Percentiles rank a stretch among this genome's conserved stretches.
Evolutionary conservation across 257 asterid genomes (phyloP).

Genomic region (Solanum lycopersicoides): DNA sequence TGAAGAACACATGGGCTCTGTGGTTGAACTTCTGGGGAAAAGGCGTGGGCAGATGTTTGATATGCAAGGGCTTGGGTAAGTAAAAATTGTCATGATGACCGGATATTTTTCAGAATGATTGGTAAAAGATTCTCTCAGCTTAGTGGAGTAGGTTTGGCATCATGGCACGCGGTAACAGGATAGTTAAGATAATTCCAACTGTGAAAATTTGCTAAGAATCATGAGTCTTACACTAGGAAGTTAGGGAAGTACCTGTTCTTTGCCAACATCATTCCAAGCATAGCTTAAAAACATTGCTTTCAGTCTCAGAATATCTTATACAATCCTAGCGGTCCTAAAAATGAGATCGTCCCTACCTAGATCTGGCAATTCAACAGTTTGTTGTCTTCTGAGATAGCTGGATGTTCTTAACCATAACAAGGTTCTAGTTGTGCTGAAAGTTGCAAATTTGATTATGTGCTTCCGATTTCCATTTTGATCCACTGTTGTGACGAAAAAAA

Average conservation of each 20-base stretch:
- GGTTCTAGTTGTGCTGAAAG: background rate
- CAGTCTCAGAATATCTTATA: background rate
- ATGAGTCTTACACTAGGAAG: background rate
- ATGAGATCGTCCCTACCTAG: background rate
- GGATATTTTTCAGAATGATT: background rate
- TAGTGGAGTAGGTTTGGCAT: background rate
- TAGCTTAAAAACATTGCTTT: background rate
- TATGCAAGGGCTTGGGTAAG: conserved; percentile 88
- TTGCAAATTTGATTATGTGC: background rate
- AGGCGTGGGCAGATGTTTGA: conserved; percentile 96
- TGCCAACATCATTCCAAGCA: background rate
- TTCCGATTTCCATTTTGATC: background rate
- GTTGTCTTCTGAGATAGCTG: background rate
- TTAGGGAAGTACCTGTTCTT: background rate
- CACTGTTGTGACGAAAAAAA: background rate
- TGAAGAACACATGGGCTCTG: conserved; percentile 86
- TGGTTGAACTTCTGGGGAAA: conserved; percentile 93
- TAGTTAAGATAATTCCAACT: background rate
- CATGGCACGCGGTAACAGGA: background rate
- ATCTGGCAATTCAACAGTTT: background rate
- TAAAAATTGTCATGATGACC: background rate
- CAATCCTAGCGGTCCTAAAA: background rate
- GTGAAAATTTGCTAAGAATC: background rate
- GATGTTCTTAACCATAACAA: background rate
- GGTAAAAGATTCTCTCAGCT: background rate